phyloP scores from a whole-genome alignment of 2,329 filamentous ascomycete species.

The Sporothrix mexicana region DNA sequence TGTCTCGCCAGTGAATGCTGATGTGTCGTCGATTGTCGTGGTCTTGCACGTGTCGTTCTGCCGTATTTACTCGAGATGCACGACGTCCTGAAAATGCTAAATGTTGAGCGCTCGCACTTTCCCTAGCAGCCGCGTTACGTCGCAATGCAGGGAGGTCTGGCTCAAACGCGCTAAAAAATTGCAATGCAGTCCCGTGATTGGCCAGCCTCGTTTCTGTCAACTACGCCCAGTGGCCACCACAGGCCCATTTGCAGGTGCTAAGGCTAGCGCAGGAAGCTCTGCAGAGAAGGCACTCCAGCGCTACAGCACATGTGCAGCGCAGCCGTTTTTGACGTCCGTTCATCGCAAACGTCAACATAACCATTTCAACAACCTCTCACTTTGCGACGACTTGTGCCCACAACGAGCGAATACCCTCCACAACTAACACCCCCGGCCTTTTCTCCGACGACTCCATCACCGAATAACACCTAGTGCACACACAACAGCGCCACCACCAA shows the following conservation, averaged over 20 bases:
- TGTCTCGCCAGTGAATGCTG: neutral
- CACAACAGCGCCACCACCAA: neutral
- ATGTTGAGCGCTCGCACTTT: constrained; percentile 6
- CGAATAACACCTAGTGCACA: neutral
- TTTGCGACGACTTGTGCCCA: too few relatives aligned
- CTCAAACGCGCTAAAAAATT: constrained; percentile 16
- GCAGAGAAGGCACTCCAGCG: constrained; percentile 1
- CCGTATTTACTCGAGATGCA: constrained; percentile 17
- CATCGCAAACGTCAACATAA: neutral
- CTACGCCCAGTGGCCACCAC: constrained; percentile 13
- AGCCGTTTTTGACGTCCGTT: neutral
- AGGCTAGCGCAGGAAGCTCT: neutral
- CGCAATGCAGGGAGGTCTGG: constrained; percentile 30
- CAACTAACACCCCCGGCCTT: neutral
- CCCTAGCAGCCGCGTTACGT: constrained; percentile 24
- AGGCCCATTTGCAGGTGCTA: constrained; percentile 6
- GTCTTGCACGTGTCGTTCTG: neutral
- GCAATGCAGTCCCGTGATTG: constrained; percentile 25
- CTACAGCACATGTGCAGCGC: neutral
- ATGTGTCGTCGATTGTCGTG: neutral
- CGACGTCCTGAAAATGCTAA: neutral
- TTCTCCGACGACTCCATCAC: neutral
- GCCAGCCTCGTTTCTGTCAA: constrained; percentile 33
- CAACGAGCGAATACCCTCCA: neutral
- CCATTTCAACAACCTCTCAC: neutral